Evolutionary conservation across 768 basidiomycete species (phyloP).

Genomic region (Auricularia sp.): DNA sequence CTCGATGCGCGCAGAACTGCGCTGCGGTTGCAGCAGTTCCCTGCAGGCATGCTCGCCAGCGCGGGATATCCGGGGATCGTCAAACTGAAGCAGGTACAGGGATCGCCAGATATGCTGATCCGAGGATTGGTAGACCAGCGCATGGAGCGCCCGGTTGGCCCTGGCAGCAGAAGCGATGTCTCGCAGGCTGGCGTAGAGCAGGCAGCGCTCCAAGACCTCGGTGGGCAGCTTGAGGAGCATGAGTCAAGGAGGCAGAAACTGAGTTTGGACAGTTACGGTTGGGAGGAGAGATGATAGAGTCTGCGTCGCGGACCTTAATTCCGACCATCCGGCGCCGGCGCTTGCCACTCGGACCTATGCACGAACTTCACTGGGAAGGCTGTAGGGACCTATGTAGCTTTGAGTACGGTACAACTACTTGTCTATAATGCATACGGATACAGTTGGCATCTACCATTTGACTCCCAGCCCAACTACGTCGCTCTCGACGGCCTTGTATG

Average conservation of each 20-base stretch:
- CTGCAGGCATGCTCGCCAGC: neutral
- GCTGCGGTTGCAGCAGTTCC: neutral
- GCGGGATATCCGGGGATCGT: neutral
- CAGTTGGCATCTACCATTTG: slow-evolving; percentile 41
- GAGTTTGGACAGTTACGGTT: neutral
- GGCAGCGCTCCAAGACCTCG: neutral
- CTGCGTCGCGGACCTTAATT: too few relatives aligned
- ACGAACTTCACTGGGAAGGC: too few relatives aligned
- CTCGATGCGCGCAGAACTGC: neutral
- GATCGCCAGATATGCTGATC: neutral
- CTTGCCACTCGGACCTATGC: too few relatives aligned
- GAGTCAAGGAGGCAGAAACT: neutral
- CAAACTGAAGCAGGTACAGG: neutral
- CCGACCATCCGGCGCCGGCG: too few relatives aligned
- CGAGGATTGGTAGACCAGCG: neutral
- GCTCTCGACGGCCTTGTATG: slow-evolving; percentile 78
- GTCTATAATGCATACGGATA: neutral
- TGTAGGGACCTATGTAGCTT: too few relatives aligned
- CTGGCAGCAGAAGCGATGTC: neutral
- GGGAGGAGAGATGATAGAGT: too few relatives aligned
- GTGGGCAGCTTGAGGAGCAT: neutral
- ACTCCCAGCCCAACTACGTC: slow-evolving; percentile 71
- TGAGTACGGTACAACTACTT: too few relatives aligned
- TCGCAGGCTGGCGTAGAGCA: neutral
- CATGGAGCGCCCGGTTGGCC: neutral